Evolutionary conservation across 2,329 filamentous ascomycete genomes (phyloP).

Genomic region (Metarhizium guizhouense): DNA sequence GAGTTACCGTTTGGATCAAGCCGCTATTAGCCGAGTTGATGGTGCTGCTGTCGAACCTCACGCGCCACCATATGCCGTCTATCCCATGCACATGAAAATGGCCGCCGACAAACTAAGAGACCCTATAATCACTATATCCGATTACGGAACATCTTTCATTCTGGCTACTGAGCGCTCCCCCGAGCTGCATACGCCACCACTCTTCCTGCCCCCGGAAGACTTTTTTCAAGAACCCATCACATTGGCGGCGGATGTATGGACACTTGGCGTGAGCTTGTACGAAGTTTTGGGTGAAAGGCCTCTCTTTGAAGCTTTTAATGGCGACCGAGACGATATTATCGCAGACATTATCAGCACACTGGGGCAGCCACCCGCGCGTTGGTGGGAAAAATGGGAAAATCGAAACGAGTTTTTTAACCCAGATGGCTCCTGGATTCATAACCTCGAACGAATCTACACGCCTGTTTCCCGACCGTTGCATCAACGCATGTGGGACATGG

Average conservation of each 20-base stretch:
- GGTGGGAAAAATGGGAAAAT: too few species aligned
- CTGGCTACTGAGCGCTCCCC: slow-evolving; percentile 6
- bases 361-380: too few species aligned
- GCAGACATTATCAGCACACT: too few species aligned
- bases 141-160: slow-evolving; percentile 16
- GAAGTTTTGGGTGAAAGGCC: slow-evolving; percentile 2
- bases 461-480: too few species aligned
- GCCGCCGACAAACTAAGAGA: slow-evolving; percentile 7
- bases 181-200: slow-evolving; percentile 11
- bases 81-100: slow-evolving; percentile 10
- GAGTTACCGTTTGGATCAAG: slow-evolving; percentile 8
- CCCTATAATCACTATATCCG: slow-evolving; percentile 5
- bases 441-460: too few species aligned
- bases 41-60: slow-evolving; percentile 9
- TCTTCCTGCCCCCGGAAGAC: slow-evolving; percentile 14
- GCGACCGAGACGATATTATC: too few species aligned
- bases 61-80: slow-evolving; percentile 12
- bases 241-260: slow-evolving; percentile 15
- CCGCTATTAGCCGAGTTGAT: slow-evolving; percentile 9
- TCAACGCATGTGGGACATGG: too few species aligned
- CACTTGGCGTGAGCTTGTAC: slow-evolving; percentile 14
- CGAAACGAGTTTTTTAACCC: too few species aligned
- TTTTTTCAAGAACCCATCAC: slow-evolving; percentile 14
- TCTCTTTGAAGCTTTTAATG: too few species aligned
- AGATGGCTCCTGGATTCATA: too few species aligned